These are phyloP conservation scores for Berberis thunbergii DNA, from an alignment of 164 flowering plant species.

Conservation along the genomic window DNA sequence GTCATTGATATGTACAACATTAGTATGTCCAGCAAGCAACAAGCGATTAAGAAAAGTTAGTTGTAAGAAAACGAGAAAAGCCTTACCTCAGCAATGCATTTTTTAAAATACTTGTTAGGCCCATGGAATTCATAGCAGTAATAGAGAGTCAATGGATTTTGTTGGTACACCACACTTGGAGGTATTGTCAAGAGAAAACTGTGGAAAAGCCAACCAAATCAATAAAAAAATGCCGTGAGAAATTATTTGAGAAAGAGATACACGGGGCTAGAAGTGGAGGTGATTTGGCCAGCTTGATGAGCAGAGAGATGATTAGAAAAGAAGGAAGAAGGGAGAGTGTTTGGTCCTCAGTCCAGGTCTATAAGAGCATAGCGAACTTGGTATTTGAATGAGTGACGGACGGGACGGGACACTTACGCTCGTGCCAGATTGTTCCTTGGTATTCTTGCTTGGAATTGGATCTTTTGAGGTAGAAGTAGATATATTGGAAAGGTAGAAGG, in stretches of 20 bases:
- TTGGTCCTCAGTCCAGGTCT: conserved; percentile 50
- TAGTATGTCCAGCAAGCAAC: too few species aligned
- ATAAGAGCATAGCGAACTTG: conserved; percentile 66
- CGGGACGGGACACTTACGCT: conserved; percentile 57
- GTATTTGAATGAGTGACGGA: conserved; percentile 61
- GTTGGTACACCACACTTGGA: conserved; percentile 84
- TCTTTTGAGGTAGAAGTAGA: background rate
- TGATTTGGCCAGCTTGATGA: conserved; percentile 43
- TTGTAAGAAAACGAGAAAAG: background rate
- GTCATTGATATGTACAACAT: too few species aligned
- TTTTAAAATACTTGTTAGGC: conserved; percentile 32
- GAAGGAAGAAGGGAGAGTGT: conserved; percentile 24
- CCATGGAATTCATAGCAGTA: conserved; percentile 67
- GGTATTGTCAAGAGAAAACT: conserved; percentile 82
- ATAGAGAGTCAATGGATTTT: conserved; percentile 85
- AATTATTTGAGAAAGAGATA: conserved; percentile 10
- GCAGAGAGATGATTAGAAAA: conserved; percentile 46
- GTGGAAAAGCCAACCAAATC: conserved; percentile 7
- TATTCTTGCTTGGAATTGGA: conserved; percentile 15
- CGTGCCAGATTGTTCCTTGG: conserved; percentile 77
- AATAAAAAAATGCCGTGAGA: background rate
- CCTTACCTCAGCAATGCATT: conserved; percentile 84
- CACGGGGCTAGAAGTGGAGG: conserved; percentile 67
- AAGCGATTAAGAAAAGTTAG: too few species aligned
- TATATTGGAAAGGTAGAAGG: conserved; percentile 1